A percentile compares a stretch with the other conserved stretches of the same genome.
Evolutionary conservation across 2,329 filamentous ascomycete species (phyloP).

Genomic region (Biscogniauxia mediterranea): DNA sequence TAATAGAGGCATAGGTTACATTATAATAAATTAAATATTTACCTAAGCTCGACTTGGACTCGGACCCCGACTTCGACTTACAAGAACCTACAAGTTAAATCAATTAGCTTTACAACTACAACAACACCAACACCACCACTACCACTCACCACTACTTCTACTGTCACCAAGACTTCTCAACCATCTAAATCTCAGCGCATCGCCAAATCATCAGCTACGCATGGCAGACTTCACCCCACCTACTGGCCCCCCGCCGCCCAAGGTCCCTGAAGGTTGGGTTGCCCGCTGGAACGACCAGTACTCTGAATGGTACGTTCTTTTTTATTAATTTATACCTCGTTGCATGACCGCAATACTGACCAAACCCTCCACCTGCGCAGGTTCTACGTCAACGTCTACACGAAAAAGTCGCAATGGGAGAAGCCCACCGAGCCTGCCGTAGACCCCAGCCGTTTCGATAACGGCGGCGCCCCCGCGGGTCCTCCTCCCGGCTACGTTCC

Average conservation of each 20-base stretch:
- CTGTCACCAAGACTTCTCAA: not conserved
- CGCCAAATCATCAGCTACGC: conserved; percentile 9
- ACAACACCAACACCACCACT: too few relatives aligned
- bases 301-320: conserved; percentile 61
- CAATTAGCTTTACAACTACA: too few relatives aligned
- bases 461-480: conserved; percentile 47
- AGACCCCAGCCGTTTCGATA: conserved; percentile 37
- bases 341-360: not conserved
- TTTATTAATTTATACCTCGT: not conserved
- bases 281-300: conserved; percentile 85
- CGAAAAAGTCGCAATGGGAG: conserved; percentile 89
- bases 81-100: too few relatives aligned
- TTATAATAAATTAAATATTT: not conserved
- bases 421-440: conserved; percentile 69
- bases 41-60: not conserved
- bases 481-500: conserved; percentile 67
- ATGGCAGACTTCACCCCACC: conserved; percentile 58
- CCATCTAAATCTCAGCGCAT: not conserved
- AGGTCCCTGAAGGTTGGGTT: conserved; percentile 77
- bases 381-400: conserved; percentile 90
- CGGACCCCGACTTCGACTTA: too few relatives aligned
- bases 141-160: not conserved
- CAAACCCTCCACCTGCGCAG: conserved; percentile 39
- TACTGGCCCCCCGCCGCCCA: conserved; percentile 54
- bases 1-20: too few relatives aligned